A percentile compares a stretch with the other conserved stretches of the same genome.
Evolutionary conservation across 257 asterid genomes (phyloP).

Genomic region (Solanum raphanifolium): DNA sequence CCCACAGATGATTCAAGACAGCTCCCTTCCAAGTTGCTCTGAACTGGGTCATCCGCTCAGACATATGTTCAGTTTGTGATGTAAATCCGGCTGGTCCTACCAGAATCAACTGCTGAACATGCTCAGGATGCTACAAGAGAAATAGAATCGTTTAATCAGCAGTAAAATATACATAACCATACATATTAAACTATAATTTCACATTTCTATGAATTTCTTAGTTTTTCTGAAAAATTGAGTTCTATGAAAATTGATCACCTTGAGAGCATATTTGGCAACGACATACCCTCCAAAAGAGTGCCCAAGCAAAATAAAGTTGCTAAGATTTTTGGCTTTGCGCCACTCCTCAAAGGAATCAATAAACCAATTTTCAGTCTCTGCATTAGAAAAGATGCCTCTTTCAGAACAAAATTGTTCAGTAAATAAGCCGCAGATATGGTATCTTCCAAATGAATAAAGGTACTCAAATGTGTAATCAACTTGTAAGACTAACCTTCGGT

Average conservation of each 20-base stretch:
- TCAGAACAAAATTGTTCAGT: not conserved
- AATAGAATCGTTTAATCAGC: slow-evolving; percentile 1
- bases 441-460: not conserved
- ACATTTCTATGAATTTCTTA: not conserved
- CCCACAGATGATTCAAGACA: slow-evolving; percentile 84
- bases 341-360: slow-evolving; percentile 87
- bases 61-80: slow-evolving; percentile 58
- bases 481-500: slow-evolving; percentile 65
- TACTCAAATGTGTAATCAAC: not conserved
- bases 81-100: slow-evolving; percentile 96
- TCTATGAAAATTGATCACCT: slow-evolving; percentile 32
- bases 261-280: slow-evolving; percentile 83
- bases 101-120: slow-evolving; percentile 66
- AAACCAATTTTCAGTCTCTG: slow-evolving; percentile 93
- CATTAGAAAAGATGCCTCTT: not conserved
- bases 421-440: not conserved
- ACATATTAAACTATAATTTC: not conserved
- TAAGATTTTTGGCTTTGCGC: slow-evolving; percentile 82
- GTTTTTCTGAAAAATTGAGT: not conserved
- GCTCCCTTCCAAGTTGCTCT: slow-evolving; percentile 89
- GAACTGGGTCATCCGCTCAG: slow-evolving; percentile 52
- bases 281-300: slow-evolving; percentile 98
- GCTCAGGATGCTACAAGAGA: slow-evolving; percentile 80
- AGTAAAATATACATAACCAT: not conserved
- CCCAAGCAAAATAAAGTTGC: slow-evolving; percentile 86